Percentiles rank a stretch among this genome's conserved stretches.
Evolutionary conservation across 176 grass and related monocot species (phyloP).

Genomic region (Phyllostachys edulis): DNA sequence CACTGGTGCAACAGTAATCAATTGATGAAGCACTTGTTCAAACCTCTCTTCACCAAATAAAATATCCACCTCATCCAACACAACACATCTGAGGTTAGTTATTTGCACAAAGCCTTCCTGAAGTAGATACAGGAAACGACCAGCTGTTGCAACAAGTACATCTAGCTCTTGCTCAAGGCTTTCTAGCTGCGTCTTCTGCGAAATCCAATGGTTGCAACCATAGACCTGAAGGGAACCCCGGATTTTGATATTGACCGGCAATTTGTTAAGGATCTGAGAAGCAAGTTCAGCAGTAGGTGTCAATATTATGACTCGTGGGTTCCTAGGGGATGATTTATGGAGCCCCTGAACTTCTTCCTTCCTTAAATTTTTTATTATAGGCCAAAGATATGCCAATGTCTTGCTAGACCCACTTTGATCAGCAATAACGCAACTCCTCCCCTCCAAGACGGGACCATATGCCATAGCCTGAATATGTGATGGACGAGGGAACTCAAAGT

Average conservation of each 20-base stretch:
- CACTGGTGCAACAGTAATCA: slow-evolving; percentile 72
- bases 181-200: slow-evolving; percentile 86
- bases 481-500: slow-evolving; percentile 60
- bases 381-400: slow-evolving; percentile 83
- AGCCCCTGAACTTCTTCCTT: slow-evolving; percentile 67
- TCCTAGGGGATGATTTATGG: slow-evolving; percentile 57
- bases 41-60: slow-evolving; percentile 87
- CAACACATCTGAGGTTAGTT: slow-evolving; percentile 78
- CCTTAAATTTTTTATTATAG: slow-evolving; percentile 71
- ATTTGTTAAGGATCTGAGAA: slow-evolving; percentile 88
- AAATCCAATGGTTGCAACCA: slow-evolving; percentile 91
- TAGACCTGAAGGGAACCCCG: slow-evolving; percentile 85
- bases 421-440: slow-evolving; percentile 85
- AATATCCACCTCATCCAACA: slow-evolving; percentile 93
- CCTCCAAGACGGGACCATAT: slow-evolving; percentile 65
- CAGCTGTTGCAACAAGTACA: slow-evolving; percentile 85
- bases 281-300: slow-evolving; percentile 89
- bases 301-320: slow-evolving; percentile 76
- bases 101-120: slow-evolving; percentile 79
- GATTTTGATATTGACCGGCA: slow-evolving; percentile 74
- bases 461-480: slow-evolving; percentile 96
- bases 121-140: slow-evolving; percentile 80
- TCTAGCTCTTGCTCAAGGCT: slow-evolving; percentile 83
- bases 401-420: slow-evolving; percentile 98
- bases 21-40: slow-evolving; percentile 78